Evolutionary conservation across 2,329 filamentous ascomycete genomes (phyloP).

Genomic region (Cordyceps javanica): DNA sequence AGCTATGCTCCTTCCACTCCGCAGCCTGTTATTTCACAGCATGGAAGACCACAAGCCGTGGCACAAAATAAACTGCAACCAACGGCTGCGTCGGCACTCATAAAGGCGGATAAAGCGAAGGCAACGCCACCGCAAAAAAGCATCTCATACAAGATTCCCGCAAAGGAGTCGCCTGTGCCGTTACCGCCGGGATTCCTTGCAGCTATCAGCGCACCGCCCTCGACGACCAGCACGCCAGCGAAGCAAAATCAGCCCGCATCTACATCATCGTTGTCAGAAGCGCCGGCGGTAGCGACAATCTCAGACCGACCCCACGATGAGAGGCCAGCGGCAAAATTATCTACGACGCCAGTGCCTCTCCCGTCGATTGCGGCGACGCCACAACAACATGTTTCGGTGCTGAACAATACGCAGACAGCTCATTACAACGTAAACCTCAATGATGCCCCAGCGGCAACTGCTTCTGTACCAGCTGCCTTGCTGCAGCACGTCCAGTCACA

Average conservation of each 20-base stretch:
- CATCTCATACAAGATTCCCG: constrained; percentile 27
- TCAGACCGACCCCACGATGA: not conserved
- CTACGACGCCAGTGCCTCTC: constrained; percentile 28
- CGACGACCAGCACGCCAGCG: constrained; percentile 15
- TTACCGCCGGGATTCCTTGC: constrained; percentile 37
- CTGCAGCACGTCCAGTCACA: constrained; percentile 11
- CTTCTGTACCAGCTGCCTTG: not conserved
- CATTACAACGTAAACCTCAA: not conserved
- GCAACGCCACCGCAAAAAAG: constrained; percentile 20
- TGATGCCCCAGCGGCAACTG: too few relatives aligned
- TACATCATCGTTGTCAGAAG: not conserved
- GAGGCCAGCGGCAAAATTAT: constrained; percentile 13
- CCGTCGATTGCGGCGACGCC: constrained; percentile 17
- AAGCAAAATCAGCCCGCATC: constrained; percentile 11
- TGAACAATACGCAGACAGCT: not conserved
- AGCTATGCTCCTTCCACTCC: not conserved
- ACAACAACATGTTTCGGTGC: not conserved
- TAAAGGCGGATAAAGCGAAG: constrained; percentile 21
- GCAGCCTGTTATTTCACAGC: not conserved
- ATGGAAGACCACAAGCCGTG: not conserved
- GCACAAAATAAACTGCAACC: constrained; percentile 9
- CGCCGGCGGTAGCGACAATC: not conserved
- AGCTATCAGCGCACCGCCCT: constrained; percentile 29
- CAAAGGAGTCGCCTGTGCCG: constrained; percentile 39
- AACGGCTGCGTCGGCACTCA: constrained; percentile 7